Evolutionary conservation across 176 grass and related monocot species (phyloP).

Genomic region (Avena eriantha): DNA sequence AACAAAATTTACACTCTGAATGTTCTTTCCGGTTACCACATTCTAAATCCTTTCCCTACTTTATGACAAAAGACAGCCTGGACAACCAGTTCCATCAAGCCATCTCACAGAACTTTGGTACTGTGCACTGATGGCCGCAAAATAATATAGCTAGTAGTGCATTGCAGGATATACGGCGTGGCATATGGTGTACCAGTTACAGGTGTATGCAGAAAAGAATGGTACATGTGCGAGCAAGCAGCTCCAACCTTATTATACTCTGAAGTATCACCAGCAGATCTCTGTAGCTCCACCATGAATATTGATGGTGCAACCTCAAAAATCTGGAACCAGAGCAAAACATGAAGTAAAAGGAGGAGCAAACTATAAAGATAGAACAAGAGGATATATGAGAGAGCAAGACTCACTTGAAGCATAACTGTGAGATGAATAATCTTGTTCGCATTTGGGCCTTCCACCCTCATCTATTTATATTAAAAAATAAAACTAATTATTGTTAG

Average conservation of each 20-base stretch:
- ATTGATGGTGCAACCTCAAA: slow-evolving; percentile 94
- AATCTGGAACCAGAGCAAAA: slow-evolving; percentile 58
- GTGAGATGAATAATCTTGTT: slow-evolving; percentile 83
- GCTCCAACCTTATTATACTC: slow-evolving; percentile 80
- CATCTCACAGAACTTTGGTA: not conserved
- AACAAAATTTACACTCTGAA: not conserved
- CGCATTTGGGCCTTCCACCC: slow-evolving; percentile 73
- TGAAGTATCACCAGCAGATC: slow-evolving; percentile 72
- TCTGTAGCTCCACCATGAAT: slow-evolving; percentile 92
- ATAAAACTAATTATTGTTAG: not conserved
- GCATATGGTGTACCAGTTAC: slow-evolving; percentile 9
- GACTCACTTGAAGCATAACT: slow-evolving; percentile 91
- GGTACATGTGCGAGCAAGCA: slow-evolving; percentile 1
- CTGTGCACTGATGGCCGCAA: not conserved
- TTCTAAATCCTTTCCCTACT: not conserved
- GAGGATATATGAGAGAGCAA: slow-evolving; percentile 11
- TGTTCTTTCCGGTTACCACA: slow-evolving; percentile 3
- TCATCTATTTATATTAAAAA: slow-evolving; percentile 73
- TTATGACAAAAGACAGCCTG: not conserved
- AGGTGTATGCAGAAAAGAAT: slow-evolving; percentile 20
- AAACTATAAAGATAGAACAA: slow-evolving; percentile 24
- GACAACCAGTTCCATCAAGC: slow-evolving; percentile 7
- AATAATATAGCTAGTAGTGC: slow-evolving; percentile 3
- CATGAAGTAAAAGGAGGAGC: not conserved
- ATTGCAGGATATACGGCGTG: not conserved